A percentile compares a stretch with the other conserved stretches of the same genome.
Evolutionary conservation across 257 asterid genomes (phyloP).

Genomic region (Solanum verrucosum): DNA sequence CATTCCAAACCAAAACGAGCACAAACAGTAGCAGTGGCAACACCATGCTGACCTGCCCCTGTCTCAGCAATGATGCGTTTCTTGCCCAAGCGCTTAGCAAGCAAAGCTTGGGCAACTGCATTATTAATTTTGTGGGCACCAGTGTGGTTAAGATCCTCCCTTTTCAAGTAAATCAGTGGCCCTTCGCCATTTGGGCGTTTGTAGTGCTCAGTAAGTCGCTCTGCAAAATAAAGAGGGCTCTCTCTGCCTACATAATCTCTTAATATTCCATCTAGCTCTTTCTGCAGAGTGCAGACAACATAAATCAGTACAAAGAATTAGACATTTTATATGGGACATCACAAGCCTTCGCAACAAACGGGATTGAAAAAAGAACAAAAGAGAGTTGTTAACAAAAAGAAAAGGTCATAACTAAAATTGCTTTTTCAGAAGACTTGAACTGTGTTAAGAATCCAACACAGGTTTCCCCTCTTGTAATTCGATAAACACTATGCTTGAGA

Average conservation of each 20-base stretch:
- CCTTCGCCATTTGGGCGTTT: conserved; percentile 62
- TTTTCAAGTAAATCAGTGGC: conserved; percentile 72
- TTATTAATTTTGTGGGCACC: conserved; percentile 97
- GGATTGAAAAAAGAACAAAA: neutral
- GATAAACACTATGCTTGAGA: neutral
- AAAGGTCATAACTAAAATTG: neutral
- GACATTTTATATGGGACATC: neutral
- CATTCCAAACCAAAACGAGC: conserved; percentile 90
- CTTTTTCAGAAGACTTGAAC: neutral
- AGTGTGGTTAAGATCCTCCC: conserved; percentile 95
- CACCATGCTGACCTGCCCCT: conserved; percentile 99
- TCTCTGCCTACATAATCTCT: conserved; percentile 94
- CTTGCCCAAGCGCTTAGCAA: conserved; percentile 88
- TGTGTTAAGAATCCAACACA: neutral
- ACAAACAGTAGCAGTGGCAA: conserved; percentile 95
- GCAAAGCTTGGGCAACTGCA: conserved; percentile 87
- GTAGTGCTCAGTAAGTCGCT: conserved; percentile 83
- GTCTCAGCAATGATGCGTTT: conserved; percentile 89
- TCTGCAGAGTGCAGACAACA: conserved; percentile 40
- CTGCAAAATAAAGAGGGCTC: conserved; percentile 87
- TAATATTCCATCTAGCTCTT: conserved; percentile 74
- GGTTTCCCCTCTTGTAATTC: neutral
- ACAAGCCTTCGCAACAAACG: neutral
- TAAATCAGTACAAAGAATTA: neutral
- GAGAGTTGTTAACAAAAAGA: neutral